Percentiles rank a stretch among this genome's conserved stretches.
phyloP scores from a whole-genome alignment of 2,329 filamentous ascomycete genomes.

The Graphilbum sp. region DNA sequence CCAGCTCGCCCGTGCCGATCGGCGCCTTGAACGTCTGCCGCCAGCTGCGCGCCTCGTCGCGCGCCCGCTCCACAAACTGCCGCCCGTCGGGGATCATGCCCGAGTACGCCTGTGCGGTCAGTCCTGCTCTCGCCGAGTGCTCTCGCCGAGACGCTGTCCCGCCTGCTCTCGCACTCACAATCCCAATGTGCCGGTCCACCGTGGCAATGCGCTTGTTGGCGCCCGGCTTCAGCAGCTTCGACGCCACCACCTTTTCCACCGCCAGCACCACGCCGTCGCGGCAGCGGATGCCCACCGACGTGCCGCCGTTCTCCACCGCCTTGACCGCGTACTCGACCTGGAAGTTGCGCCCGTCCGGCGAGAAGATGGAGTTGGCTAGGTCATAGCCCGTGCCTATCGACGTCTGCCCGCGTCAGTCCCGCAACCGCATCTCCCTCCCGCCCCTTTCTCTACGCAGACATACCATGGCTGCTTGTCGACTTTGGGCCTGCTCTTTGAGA shows the following conservation, averaged over 20 bases:
- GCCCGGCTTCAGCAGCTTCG: slow-evolving; percentile 85
- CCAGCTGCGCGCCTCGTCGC: slow-evolving; percentile 86
- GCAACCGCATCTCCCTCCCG: too few relatives aligned
- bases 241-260: slow-evolving; percentile 89
- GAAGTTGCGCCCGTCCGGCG: slow-evolving; percentile 96
- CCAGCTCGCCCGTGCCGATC: slow-evolving; percentile 76
- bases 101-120: slow-evolving; percentile 56
- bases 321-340: slow-evolving; percentile 98
- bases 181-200: slow-evolving; percentile 82
- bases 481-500: too few relatives aligned
- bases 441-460: too few relatives aligned
- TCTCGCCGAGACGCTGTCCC: neutral
- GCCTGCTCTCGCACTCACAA: slow-evolving; percentile 45
- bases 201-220: slow-evolving; percentile 97
- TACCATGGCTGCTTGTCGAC: too few relatives aligned
- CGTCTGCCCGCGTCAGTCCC: slow-evolving; percentile 43
- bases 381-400: slow-evolving; percentile 99
- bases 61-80: slow-evolving; percentile 86
- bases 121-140: too few relatives aligned
- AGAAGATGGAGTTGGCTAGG: slow-evolving; percentile 99
- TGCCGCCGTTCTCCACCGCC: slow-evolving; percentile 95
- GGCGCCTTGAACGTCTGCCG: slow-evolving; percentile 87
- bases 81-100: slow-evolving; percentile 89
- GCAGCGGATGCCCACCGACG: slow-evolving; percentile 88
- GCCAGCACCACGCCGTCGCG: slow-evolving; percentile 94